Conservation (phyloP, 164 flowering plant species). For the Umbilicus rupestris region DNA sequence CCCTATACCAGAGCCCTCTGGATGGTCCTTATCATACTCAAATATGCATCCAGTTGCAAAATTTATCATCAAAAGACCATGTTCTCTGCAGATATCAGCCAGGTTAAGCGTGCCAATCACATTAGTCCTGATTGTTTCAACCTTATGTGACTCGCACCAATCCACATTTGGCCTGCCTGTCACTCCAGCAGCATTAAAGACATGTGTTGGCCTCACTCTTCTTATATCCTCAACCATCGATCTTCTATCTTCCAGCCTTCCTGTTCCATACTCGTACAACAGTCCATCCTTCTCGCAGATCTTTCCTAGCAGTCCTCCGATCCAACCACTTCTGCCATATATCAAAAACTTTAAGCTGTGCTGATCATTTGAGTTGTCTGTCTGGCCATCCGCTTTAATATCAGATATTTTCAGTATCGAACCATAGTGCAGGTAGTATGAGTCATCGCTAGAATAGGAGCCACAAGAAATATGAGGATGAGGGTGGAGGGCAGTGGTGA, state of each 20-base stretch:
- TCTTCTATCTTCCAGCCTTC: conserved; percentile 6
- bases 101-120: conserved; percentile 1
- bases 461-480: conserved; percentile 7
- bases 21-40: conserved; percentile 6
- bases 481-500: conserved; percentile 9
- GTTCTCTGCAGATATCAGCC: conserved; percentile 7
- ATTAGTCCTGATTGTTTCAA: conserved; percentile 5
- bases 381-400: not conserved
- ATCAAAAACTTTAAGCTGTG: not conserved
- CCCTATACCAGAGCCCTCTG: conserved; percentile 3
- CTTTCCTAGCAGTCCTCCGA: conserved; percentile 2
- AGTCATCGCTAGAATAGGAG: conserved; percentile 3
- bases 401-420: not conserved
- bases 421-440: conserved; percentile 2
- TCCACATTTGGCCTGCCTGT: conserved; percentile 6
- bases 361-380: not conserved
- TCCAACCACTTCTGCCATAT: conserved; percentile 7
- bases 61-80: conserved; percentile 7
- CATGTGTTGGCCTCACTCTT: conserved; percentile 4
- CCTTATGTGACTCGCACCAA: conserved; percentile 6
- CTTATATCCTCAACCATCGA: conserved; percentile 6
- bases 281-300: not conserved
- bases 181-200: conserved; percentile 7
- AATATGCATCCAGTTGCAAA: conserved; percentile 7
- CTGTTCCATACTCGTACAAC: conserved; percentile 4